Evolutionary conservation across 129 eudicot genomes (phyloP), one percentile per base, ranked within the genome.

Genomic region (Flaveria sonorensis): DNA sequence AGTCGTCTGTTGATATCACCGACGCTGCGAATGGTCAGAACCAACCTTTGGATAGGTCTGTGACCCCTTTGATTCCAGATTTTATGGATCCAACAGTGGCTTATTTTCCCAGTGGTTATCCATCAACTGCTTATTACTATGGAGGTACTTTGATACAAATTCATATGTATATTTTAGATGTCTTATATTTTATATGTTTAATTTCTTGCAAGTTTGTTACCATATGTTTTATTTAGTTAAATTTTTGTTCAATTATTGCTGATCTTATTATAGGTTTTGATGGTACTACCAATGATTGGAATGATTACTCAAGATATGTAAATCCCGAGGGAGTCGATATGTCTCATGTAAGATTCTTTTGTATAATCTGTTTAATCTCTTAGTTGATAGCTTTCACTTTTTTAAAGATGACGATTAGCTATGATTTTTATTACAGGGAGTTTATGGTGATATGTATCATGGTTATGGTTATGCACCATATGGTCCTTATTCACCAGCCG

Each of bases 381-480:
- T 45, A 36, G 7, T 8, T 68, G 12, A 23, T 16, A 32, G 2
- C 15, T 46, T 23, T 36, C 0, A 52, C 8, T 28, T 30, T 52
- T 52, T 52, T 14, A 52, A n/a, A 32, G 66, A 57, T 52, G 0
- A 46, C 63, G 18, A 19, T 30, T 36, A 21, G 72, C 20, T 77
- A 14, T 82, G 46, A n/a, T 23, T 59, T 39, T 72, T 6, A 1
- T 36, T 67, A 16, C 84, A 90, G 91, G 96, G 91, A 40, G 81
- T 81, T 64, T 90, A 88, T 76, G 96, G 93, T 60, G 96, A 90
- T 52, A 82, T 90, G 87, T 90, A 90, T 84, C 89, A 77, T 62
- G 96, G 96, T 39, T 90, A 84, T 73, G 89, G 93, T 61, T 90
- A 90, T 85, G 84, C 93, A 53, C 88, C 93, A 1, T 90, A 88